Conservation (phyloP, 257 asterid genomes). For the Nicotiana paniculata region DNA sequence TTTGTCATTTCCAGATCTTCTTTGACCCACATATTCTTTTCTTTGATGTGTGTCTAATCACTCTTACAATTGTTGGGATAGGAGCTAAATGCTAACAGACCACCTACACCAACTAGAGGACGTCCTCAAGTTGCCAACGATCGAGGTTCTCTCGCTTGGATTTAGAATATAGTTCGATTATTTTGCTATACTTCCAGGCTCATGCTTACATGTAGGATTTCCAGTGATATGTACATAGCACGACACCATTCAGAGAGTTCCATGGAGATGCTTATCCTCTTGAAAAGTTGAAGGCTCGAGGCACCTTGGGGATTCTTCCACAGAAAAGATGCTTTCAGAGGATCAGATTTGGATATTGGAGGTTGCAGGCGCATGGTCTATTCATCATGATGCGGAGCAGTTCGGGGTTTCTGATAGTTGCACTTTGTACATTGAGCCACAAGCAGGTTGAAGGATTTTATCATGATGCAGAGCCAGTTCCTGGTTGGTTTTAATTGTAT, state of each 20-base stretch:
- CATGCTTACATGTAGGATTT: conserved; percentile 53
- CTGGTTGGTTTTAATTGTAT: no score
- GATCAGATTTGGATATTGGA: neutral
- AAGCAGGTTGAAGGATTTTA: conserved; percentile 25
- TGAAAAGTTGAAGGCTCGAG: conserved; percentile 18
- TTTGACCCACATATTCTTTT: neutral
- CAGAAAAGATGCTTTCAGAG: conserved; percentile 6
- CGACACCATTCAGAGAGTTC: conserved; percentile 30
- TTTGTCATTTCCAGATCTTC: conserved; percentile 9
- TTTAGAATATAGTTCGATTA: conserved; percentile 46
- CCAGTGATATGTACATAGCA: conserved; percentile 65
- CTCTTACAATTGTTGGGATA: conserved; percentile 9
- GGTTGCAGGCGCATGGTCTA: conserved; percentile 6
- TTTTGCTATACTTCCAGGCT: conserved; percentile 34
- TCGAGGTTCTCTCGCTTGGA: conserved; percentile 96
- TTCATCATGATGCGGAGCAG: conserved; percentile 15
- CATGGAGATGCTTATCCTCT: conserved; percentile 16
- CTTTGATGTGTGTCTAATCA: neutral
- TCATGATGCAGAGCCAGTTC: no score
- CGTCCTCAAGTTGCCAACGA: conserved; percentile 88
- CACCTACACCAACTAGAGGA: conserved; percentile 96
- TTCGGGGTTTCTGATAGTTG: conserved; percentile 19
- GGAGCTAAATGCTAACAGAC: conserved; percentile 95
- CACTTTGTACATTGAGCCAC: conserved; percentile 38
- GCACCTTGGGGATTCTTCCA: conserved; percentile 15